Conservation (phyloP, 441 rosid genomes). For the Capsella rubella region DNA sequence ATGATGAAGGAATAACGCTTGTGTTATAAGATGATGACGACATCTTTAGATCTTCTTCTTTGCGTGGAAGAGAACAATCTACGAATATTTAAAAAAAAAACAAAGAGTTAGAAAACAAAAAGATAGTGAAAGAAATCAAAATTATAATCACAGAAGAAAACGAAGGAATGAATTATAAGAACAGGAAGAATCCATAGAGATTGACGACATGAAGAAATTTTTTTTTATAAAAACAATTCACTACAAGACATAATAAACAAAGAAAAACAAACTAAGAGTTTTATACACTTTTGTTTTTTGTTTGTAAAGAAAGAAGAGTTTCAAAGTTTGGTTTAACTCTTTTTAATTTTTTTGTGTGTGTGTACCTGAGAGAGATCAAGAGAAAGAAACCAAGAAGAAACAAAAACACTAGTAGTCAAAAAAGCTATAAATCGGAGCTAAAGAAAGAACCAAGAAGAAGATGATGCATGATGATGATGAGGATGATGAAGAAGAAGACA, state of each 20-base stretch:
- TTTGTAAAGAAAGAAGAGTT: conserved; percentile 37
- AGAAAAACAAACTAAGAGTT: conserved; percentile 39
- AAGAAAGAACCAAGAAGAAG: conserved; percentile 48
- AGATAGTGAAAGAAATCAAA: conserved; percentile 17
- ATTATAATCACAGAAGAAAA: conserved; percentile 40
- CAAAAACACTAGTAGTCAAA: conserved; percentile 11
- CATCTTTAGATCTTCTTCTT: conserved; percentile 43
- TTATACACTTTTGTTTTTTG: conserved; percentile 27
- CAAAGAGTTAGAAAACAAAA: neutral
- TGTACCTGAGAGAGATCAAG: conserved; percentile 41
- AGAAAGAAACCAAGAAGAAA: conserved; percentile 36
- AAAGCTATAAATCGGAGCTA: conserved; percentile 39
- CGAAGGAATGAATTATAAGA: conserved; percentile 43
- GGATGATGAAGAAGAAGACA: conserved; percentile 42
- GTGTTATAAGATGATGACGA: conserved; percentile 46
- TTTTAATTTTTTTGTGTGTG: neutral
- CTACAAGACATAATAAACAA: conserved; percentile 46
- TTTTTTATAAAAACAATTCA: conserved; percentile 39
- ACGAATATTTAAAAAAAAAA: conserved; percentile 8
- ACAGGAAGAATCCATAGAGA: conserved; percentile 46
- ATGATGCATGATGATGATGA: conserved; percentile 40
- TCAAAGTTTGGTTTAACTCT: neutral
- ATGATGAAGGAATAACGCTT: conserved; percentile 43
- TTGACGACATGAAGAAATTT: conserved; percentile 44
- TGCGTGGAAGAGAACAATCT: conserved; percentile 34